Evolutionary conservation across 2,329 filamentous ascomycete genomes (phyloP).

Genomic region (Pseudopithomyces chartarum): DNA sequence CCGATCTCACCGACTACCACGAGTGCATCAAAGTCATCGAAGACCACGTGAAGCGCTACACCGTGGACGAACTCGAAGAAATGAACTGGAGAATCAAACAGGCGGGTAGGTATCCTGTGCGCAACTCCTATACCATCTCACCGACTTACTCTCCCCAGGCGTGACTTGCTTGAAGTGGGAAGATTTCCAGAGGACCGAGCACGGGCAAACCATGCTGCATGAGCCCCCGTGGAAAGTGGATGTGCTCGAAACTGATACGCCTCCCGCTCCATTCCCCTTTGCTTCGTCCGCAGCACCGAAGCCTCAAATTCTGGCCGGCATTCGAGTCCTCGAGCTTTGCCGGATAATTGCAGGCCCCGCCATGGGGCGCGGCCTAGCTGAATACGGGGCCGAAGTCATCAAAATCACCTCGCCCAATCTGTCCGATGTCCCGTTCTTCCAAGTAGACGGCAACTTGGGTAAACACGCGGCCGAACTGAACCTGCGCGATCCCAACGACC

Average conservation of each 20-base stretch:
- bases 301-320: slow-evolving; percentile 56
- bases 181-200: slow-evolving; percentile 45
- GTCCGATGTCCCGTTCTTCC: slow-evolving; percentile 74
- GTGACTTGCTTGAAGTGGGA: slow-evolving; percentile 49
- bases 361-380: slow-evolving; percentile 72
- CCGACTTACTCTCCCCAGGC: not conserved
- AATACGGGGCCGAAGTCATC: slow-evolving; percentile 75
- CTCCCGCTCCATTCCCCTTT: slow-evolving; percentile 53
- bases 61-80: slow-evolving; percentile 46
- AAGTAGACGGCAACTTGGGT: slow-evolving; percentile 73
- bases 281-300: slow-evolving; percentile 46
- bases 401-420: slow-evolving; percentile 71
- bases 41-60: slow-evolving; percentile 48
- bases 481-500: slow-evolving; percentile 61
- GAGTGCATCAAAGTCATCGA: slow-evolving; percentile 49
- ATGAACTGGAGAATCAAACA: slow-evolving; percentile 49
- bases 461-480: slow-evolving; percentile 70
- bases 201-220: slow-evolving; percentile 47
- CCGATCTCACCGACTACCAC: slow-evolving; percentile 59
- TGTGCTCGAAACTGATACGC: slow-evolving; percentile 56
- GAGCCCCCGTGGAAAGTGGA: slow-evolving; percentile 56
- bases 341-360: slow-evolving; percentile 78
- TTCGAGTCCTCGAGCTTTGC: slow-evolving; percentile 76
- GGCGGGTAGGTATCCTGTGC: slow-evolving; percentile 32
- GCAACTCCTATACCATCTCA: not conserved